Conservation (phyloP, 1,284 basidiomycete species). For the Moesziomyces antarcticus region DNA sequence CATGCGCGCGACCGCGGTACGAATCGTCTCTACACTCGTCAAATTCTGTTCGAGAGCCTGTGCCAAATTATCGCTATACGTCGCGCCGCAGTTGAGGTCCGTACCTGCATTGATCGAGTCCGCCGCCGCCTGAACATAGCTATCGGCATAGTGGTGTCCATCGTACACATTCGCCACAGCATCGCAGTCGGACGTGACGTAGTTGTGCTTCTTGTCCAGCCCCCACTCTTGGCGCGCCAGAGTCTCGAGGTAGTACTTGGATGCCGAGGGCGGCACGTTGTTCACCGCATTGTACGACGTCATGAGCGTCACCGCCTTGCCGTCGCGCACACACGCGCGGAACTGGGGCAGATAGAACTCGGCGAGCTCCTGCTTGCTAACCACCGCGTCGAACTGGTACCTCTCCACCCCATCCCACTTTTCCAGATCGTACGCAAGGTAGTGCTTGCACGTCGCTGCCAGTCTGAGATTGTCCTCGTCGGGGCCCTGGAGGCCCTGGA, state of each 20-base stretch:
- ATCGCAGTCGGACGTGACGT: constrained; percentile 33
- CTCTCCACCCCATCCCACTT: constrained; percentile 17
- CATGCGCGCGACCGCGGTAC: constrained; percentile 14
- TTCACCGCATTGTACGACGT: constrained; percentile 29
- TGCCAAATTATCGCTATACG: constrained; percentile 16
- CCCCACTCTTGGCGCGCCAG: constrained; percentile 18
- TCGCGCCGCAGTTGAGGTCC: constrained; percentile 32
- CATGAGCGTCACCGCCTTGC: constrained; percentile 22
- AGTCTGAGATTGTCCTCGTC: constrained; percentile 1
- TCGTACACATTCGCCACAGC: constrained; percentile 31
- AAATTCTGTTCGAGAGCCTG: constrained; percentile 15
- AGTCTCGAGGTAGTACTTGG: constrained; percentile 27
- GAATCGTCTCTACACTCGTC: constrained; percentile 11
- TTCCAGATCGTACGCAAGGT: constrained; percentile 24
- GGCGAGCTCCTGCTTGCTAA: constrained; percentile 29
- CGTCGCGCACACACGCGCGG: constrained; percentile 27
- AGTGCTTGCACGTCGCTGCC: constrained; percentile 34
- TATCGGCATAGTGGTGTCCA: constrained; percentile 17
- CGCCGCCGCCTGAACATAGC: constrained; percentile 22
- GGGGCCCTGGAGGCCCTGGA: constrained; percentile 15
- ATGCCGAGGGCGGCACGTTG: constrained; percentile 20
- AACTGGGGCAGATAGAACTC: constrained; percentile 34
- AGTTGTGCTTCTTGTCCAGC: constrained; percentile 21
- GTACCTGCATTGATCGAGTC: constrained; percentile 26
- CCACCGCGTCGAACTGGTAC: constrained; percentile 29